Conservation (phyloP, 768 basidiomycete genomes). For the Mrakia frigida region DNA sequence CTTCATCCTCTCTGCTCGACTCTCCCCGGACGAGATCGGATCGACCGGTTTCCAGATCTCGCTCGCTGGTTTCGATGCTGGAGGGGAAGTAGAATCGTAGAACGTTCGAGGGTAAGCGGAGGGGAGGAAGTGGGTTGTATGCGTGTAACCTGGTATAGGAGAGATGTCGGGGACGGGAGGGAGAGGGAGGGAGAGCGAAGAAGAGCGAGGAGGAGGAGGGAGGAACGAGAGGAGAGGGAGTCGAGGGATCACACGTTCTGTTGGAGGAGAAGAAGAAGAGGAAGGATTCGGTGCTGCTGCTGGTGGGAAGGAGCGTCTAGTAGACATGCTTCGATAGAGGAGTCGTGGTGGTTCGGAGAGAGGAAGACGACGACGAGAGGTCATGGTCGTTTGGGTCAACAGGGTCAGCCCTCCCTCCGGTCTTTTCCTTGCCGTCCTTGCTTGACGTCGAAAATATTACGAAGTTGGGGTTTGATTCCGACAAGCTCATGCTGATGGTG, state of each 20-base stretch:
- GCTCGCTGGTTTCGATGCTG: neutral
- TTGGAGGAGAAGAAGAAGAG: neutral
- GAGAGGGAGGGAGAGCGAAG: neutral
- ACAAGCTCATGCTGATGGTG: no score
- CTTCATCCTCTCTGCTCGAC: neutral
- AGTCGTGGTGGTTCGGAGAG: neutral
- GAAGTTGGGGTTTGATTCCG: no score
- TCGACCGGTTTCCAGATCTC: neutral
- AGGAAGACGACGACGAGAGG: neutral
- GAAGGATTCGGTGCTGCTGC: neutral
- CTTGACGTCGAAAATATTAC: no score
- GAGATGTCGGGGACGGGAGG: neutral
- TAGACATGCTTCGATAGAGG: neutral
- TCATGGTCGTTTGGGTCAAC: neutral
- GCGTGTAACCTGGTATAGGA: constrained; percentile 1
- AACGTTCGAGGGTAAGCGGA: constrained; percentile 4
- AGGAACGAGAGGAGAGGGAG: neutral
- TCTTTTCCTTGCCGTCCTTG: no score
- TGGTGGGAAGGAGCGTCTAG: neutral
- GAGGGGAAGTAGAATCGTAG: neutral
- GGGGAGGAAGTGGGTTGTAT: neutral
- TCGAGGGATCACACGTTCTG: neutral
- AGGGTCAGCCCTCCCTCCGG: no score
- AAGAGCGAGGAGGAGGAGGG: neutral
- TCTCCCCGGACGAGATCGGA: neutral